Conservation (phyloP, 2,329 filamentous ascomycete species). For the Didymella glomerata region DNA sequence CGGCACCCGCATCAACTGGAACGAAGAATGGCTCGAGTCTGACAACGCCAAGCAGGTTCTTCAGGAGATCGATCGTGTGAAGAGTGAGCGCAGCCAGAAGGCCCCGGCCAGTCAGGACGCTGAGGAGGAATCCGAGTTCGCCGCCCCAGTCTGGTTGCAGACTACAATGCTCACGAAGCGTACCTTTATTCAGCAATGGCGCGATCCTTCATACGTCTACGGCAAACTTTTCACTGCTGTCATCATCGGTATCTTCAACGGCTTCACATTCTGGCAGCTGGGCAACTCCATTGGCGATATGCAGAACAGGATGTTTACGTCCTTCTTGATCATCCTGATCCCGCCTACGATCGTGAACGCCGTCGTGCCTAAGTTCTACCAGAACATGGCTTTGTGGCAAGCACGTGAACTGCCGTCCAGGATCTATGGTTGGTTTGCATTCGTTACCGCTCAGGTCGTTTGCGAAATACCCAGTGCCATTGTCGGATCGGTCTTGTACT, state of each 20-base stretch:
- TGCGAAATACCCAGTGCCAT: conserved; percentile 77
- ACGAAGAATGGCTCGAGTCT: conserved; percentile 75
- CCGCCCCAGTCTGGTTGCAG: conserved; percentile 70
- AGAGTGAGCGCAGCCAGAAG: conserved; percentile 63
- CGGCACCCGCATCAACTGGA: conserved; percentile 72
- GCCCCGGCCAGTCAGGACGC: conserved; percentile 38
- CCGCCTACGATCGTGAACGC: conserved; percentile 76
- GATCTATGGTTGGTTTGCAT: conserved; percentile 81
- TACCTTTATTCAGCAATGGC: conserved; percentile 77
- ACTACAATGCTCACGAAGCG: conserved; percentile 72
- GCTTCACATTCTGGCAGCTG: conserved; percentile 78
- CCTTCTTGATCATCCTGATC: conserved; percentile 66
- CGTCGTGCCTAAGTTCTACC: conserved; percentile 79
- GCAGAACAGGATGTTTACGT: conserved; percentile 80
- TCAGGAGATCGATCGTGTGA: conserved; percentile 72
- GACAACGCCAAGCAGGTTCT: conserved; percentile 66
- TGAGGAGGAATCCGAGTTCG: conserved; percentile 64
- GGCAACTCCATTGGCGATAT: conserved; percentile 72
- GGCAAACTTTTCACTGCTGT: conserved; percentile 77
- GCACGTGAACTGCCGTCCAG: conserved; percentile 75
- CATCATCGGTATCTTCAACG: conserved; percentile 78
- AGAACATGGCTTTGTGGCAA: conserved; percentile 76
- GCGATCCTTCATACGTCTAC: conserved; percentile 78
- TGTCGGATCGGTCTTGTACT: conserved; percentile 72
- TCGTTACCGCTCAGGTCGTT: conserved; percentile 74